Conservation (phyloP, 768 basidiomycete genomes). For the Lentinula sp. region DNA sequence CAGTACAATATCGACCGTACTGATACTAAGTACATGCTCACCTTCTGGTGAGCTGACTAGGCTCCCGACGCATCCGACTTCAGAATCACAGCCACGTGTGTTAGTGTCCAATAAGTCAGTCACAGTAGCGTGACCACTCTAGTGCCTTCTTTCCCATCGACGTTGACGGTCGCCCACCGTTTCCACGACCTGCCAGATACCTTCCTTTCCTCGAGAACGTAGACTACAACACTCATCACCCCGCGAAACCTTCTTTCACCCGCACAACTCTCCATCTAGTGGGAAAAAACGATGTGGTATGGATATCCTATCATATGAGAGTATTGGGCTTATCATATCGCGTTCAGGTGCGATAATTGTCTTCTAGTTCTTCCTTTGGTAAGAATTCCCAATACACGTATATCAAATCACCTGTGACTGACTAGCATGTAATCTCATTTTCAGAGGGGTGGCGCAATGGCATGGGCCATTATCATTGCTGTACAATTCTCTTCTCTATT, state of each 20-base stretch:
- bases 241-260: conserved; percentile 14
- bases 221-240: not conserved
- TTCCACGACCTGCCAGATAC: not conserved
- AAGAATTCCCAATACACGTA: conserved; percentile 16
- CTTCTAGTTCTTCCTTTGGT: conserved; percentile 69
- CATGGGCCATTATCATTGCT: conserved; percentile 57
- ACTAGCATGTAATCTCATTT: conserved; percentile 19
- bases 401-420: conserved; percentile 17
- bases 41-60: too few species aligned
- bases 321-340: conserved; percentile 5
- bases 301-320: conserved; percentile 12
- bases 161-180: conserved; percentile 5
- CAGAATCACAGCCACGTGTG: too few species aligned
- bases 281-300: conserved; percentile 20
- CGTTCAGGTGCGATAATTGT: conserved; percentile 72
- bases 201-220: not conserved
- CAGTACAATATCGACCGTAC: not conserved
- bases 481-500: conserved; percentile 28
- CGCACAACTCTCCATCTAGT: conserved; percentile 6
- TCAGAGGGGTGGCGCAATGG: conserved; percentile 67
- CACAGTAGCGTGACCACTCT: not conserved
- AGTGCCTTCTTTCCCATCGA: not conserved
- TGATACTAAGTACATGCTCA: too few species aligned
- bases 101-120: not conserved
- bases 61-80: too few species aligned